Evolutionary conservation across 306 rosid genomes (phyloP).

Genomic region (Potentilla sterilis): DNA sequence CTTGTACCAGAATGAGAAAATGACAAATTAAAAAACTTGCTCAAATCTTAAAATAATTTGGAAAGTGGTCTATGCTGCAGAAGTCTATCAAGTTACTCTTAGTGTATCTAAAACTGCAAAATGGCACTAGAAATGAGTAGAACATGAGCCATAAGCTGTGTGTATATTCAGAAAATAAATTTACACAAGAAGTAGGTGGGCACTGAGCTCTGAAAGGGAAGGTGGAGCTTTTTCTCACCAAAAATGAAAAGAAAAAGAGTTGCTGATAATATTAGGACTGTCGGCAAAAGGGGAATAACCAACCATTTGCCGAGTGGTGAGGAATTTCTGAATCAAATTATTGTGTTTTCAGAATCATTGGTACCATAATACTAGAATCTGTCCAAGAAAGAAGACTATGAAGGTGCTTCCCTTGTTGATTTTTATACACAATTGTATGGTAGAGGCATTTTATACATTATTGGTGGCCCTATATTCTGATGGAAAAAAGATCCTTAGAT

Average conservation of each 20-base stretch:
- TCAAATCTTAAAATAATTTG: not conserved
- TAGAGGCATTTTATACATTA: conserved; percentile 22
- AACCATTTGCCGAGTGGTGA: not conserved
- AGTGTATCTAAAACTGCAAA: too few relatives aligned
- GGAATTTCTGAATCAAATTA: conserved; percentile 7
- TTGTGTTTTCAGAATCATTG: not conserved
- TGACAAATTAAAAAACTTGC: not conserved
- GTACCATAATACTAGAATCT: conserved; percentile 22
- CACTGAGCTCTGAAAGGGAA: not conserved
- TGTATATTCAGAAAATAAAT: not conserved
- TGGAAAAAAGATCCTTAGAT: not conserved
- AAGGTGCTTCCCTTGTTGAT: conserved; percentile 10
- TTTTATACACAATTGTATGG: not conserved
- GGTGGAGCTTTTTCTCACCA: not conserved
- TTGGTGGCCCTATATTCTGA: conserved; percentile 38
- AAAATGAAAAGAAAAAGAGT: not conserved
- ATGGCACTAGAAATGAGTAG: not conserved
- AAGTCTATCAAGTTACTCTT: too few relatives aligned
- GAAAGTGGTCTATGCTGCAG: too few relatives aligned
- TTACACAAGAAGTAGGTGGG: not conserved
- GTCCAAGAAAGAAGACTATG: conserved; percentile 3
- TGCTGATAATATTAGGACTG: not conserved
- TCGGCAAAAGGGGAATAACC: conserved; percentile 13
- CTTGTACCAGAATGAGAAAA: not conserved
- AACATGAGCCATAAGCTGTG: not conserved